Base-by-base conservation (phyloP, 192 early-diverging fungal species). In the Coemansia javaensis region DNA sequence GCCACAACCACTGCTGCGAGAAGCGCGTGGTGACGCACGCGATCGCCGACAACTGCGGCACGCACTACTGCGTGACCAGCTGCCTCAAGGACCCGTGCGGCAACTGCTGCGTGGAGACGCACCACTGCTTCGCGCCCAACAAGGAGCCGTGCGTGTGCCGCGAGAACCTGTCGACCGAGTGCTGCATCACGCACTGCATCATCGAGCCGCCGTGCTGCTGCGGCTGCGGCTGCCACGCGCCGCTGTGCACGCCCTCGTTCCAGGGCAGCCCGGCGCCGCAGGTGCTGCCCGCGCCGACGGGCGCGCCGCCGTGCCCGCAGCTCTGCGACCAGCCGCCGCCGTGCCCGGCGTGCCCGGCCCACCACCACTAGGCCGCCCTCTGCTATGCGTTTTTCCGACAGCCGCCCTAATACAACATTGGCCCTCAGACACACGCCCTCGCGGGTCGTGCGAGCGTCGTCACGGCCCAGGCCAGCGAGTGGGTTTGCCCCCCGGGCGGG, bases 51-150 rank as follows among this genome's bases (percentile, higher is more conserved):
- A 65, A 60, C 53, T 72, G 62, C 35, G 69, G 62, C 44, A 72
- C 69, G 5, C 69, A 72, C 69, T 72, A 72, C 69, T 72, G 69
- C 37, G 69, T 72, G 43, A 65, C 61, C 31, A 72, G 56, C 62
- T 72, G 69, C 40, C 44, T 72, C 57, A 72, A 72, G 62, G 69
- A 72, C n/a, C 61, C 61, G 16, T 73, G 62, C 43, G 63, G 69
- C 47, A 60, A 73, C 63, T 54, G 46, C 21, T 65, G 69, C 36
- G 53, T 65, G 22, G 58, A 73, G 63, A 73, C 57, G 15, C 63
- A 73, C 54, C 69, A 66, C 50, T 73, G 63, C 63, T 73, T 44
- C 28, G 69, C 58, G 21, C 63, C 69, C 21, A 73, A 73, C 58
- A 59, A 40, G 4, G 48, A 40, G 22, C 54, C 32, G 11, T 56